phyloP scores from a whole-genome alignment of 2,329 filamentous ascomycete genomes.

The Calonectria multiphialidica region DNA sequence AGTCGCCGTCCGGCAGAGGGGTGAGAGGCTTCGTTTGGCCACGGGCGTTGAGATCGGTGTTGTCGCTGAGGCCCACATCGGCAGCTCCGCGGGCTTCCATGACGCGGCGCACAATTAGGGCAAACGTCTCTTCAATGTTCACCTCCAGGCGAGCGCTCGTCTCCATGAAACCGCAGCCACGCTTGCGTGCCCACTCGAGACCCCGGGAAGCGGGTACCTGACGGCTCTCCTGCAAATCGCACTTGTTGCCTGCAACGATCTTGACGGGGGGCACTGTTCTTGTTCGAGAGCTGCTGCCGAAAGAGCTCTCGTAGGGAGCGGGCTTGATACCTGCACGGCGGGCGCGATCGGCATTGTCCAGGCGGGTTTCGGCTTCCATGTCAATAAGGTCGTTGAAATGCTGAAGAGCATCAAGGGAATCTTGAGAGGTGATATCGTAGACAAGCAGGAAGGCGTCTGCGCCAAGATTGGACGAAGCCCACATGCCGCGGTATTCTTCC shows the following conservation, averaged over 20 bases:
- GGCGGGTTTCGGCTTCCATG: constrained; percentile 80
- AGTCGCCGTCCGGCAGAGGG: constrained; percentile 57
- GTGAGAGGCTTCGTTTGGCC: constrained; percentile 71
- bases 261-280: constrained; percentile 79
- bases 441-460: constrained; percentile 88
- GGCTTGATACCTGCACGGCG: constrained; percentile 55
- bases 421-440: constrained; percentile 83
- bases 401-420: constrained; percentile 77
- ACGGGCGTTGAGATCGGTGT: constrained; percentile 59
- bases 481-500: constrained; percentile 90
- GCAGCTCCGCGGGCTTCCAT: constrained; percentile 67
- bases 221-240: constrained; percentile 79
- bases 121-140: constrained; percentile 92
- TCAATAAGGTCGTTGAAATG: constrained; percentile 89
- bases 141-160: constrained; percentile 86
- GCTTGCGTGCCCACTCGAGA: constrained; percentile 80
- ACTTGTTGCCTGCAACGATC: constrained; percentile 89
- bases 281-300: constrained; percentile 51
- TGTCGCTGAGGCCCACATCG: constrained; percentile 58
- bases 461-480: constrained; percentile 82
- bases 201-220: constrained; percentile 78
- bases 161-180: constrained; percentile 89
- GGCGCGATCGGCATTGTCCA: constrained; percentile 71
- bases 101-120: constrained; percentile 73
- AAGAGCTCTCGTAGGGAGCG: constrained; percentile 42